phyloP scores from a whole-genome alignment of 108 stramenopile genomes.

The Skeletonema costatum region DNA sequence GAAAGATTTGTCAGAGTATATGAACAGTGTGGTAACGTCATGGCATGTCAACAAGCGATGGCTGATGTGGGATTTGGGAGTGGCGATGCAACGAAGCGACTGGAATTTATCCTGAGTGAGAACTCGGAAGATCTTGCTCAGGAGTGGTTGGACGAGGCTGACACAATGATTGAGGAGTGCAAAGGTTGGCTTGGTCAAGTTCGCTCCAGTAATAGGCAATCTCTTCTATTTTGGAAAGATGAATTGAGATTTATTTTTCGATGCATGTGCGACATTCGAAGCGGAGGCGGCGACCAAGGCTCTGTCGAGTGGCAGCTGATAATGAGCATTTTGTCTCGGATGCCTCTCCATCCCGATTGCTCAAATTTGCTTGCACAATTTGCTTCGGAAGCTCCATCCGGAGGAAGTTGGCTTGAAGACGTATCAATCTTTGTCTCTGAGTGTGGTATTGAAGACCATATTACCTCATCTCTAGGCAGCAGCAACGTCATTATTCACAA shows the following conservation, averaged over 20 bases:
- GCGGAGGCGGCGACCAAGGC: background rate
- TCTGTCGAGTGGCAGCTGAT: background rate
- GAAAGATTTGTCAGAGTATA: background rate
- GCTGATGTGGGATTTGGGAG: constrained; percentile 8
- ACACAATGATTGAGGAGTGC: constrained; percentile 5
- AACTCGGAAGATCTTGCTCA: background rate
- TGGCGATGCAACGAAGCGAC: background rate
- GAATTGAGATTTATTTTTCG: constrained; percentile 9
- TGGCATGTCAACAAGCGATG: background rate
- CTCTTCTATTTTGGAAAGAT: constrained; percentile 17
- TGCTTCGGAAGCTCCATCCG: background rate
- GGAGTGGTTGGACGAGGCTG: background rate
- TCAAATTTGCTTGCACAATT: constrained; percentile 1
- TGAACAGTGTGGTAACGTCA: background rate
- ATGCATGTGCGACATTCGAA: background rate
- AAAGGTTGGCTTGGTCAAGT: constrained; percentile 11
- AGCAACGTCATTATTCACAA: constrained; percentile 25
- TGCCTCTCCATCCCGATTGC: background rate
- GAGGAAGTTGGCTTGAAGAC: constrained; percentile 25
- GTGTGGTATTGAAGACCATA: background rate
- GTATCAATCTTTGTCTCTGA: constrained; percentile 19
- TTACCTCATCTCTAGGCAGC: background rate
- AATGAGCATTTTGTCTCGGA: background rate
- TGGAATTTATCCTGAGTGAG: background rate
- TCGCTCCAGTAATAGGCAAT: constrained; percentile 7